Base-by-base conservation (phyloP, 805 yeast genomes). In the Myxozyma udenii region DNA sequence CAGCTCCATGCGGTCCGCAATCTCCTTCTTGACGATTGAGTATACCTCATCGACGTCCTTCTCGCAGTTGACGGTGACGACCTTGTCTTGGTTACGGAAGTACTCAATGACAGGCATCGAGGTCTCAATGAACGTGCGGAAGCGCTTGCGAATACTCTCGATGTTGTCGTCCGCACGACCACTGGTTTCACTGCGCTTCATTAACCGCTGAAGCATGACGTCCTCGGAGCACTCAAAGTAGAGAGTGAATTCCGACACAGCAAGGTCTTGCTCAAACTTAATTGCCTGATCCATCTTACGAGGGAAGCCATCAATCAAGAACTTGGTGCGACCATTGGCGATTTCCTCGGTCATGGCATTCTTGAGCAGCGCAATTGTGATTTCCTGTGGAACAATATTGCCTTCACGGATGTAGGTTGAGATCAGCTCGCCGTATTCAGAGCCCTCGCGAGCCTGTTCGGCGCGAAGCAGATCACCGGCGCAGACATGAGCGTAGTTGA, bases 401-500 rank as follows among this genome's bases (percentile, higher is more conserved):
- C 98, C 98, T 56, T 88, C 95, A 58, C 78, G 84, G 65, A 91
- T 91, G 67, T 81, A 84, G 63, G 81, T 78, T 21, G 85, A 89
- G 66, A 91, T 91, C 62, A 93, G 72, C 50, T 84, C 85, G 52
- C 98, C 98, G 66, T 76, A 87, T 68, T 85, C 72, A 33, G 96
- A 87, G 7, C 87, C 95, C 40, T 78, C 75, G 62, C 96, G 83
- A 26, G 74, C 71, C 70, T 93, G 97, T 70, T 91, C 98, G 7
- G 89, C 96, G 64, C 98, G 80, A 61, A 91, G 76, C 61, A 93
- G 78, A 68, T 91, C 98, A 43, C 98, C 98, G n/a, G 98, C 98
- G 35, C 95, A 83, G 40, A 91, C 73, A 67, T 91, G 98, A 28
- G 85, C 83, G 68, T 90, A 93, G 16, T 83, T 81, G 66, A 79